Evolutionary conservation across 2,329 filamentous ascomycete species (phyloP), one percentile per base, ranked within the genome.

Genomic region (Helminthosporium solani): DNA sequence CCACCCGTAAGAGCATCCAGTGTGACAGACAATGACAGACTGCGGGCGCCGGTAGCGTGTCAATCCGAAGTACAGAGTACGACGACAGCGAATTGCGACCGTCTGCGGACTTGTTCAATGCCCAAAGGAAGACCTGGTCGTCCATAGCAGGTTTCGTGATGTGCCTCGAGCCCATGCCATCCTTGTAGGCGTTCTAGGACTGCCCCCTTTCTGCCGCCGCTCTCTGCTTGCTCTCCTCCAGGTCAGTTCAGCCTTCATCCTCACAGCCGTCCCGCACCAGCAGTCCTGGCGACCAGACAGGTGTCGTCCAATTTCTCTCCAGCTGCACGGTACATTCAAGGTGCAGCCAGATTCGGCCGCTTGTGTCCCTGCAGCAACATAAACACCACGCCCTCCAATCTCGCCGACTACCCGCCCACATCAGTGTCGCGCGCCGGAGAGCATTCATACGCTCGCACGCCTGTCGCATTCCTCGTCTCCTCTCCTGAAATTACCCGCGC

Each of bases 401-500:
- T 12, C 23, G 35, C 35, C 9, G n/a, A 16, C 19, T 7, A 25
- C 23, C 23, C 9, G 21, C 18, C 14, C n/a, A n/a, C n/a, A n/a
- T n/a, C n/a, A n/a, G n/a, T n/a, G n/a, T n/a, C n/a, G n/a, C n/a
- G n/a, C n/a, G n/a, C n/a, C n/a, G n/a, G n/a, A n/a, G n/a, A n/a
- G n/a, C n/a, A n/a, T n/a, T n/a, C n/a, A n/a, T 27, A 7, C 25
- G 25, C 7, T 12, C 25, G 25, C 25, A 12, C 25, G 7, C 7
- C 25, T 12, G 25, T 27, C 25, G 12, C 7, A 12, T 12, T 27
- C 7, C 25, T 7, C 12, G 25, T 27, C 25, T 27, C 25, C 15
- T 7, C 36, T 35, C 45, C 45, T 47, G 40, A 40, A 47, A 47
- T 47, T 40, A 44, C 41, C 30, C 30, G 30, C 45, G 15, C 23